Evolutionary conservation across 768 basidiomycete genomes (phyloP).

Genomic region (Tylopilus cervinicoccineus): DNA sequence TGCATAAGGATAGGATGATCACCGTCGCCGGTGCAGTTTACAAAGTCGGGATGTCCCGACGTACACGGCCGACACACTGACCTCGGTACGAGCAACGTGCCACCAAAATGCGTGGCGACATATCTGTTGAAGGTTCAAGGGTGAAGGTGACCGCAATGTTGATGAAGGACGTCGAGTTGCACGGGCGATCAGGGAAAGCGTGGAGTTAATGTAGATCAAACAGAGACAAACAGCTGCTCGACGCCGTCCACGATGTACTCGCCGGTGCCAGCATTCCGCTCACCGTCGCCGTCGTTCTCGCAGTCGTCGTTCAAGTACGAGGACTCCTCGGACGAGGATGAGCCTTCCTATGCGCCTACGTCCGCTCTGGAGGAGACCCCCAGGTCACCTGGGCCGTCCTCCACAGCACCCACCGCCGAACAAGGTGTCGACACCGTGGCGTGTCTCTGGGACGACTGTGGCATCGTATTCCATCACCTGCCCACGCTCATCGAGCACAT

Average conservation of each 20-base stretch:
- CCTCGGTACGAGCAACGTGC: not conserved
- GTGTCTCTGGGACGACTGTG: slow-evolving; percentile 86
- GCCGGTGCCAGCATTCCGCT: slow-evolving; percentile 37
- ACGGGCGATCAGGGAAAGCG: not conserved
- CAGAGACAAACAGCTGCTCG: slow-evolving; percentile 16
- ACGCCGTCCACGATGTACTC: slow-evolving; percentile 31
- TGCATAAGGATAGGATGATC: slow-evolving; percentile 8
- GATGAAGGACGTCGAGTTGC: slow-evolving; percentile 2
- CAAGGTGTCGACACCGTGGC: slow-evolving; percentile 54
- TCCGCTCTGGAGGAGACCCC: slow-evolving; percentile 14
- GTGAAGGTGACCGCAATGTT: not conserved
- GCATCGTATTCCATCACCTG: slow-evolving; percentile 65
- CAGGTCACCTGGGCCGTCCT: slow-evolving; percentile 21
- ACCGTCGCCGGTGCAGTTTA: not conserved
- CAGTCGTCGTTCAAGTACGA: slow-evolving; percentile 28
- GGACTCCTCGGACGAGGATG: slow-evolving; percentile 25
- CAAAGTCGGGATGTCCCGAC: slow-evolving; percentile 2
- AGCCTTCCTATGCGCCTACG: slow-evolving; percentile 13
- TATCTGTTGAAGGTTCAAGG: slow-evolving; percentile 4
- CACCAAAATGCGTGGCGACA: not conserved
- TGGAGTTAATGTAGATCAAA: slow-evolving; percentile 5
- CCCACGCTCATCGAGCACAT: slow-evolving; percentile 79
- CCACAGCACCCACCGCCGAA: slow-evolving; percentile 15
- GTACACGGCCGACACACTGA: slow-evolving; percentile 2
- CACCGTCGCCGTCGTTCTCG: slow-evolving; percentile 40